Evolutionary conservation across 345 rosid species (phyloP), one percentile per base, ranked within the genome.

Genomic region (Corchorus capsularis): DNA sequence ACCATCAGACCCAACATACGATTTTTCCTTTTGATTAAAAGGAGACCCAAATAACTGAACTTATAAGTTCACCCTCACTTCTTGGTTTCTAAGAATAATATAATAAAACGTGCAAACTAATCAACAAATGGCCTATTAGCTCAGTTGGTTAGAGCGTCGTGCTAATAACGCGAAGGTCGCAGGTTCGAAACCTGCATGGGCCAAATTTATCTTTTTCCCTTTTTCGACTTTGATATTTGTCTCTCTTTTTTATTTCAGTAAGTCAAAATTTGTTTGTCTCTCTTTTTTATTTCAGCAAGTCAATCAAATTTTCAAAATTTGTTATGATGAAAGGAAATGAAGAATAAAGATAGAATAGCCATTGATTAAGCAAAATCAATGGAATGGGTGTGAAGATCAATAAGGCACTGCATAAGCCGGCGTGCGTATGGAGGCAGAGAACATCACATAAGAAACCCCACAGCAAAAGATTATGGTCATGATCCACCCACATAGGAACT

Each of bases 91-190:
- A 27, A 27, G 27, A 27, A 1, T 39, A 3, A 0, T 39, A 39
- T 39, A 39, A 6, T 1, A 39, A 3, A 39, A 39, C 5, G 6
- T 0, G 6, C 4, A 2, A 4, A 4, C 43, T 6, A 4, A 0
- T 3, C 2, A 39, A 3, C 43, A 39, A 39, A 1, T 39, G 87
- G 92, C 88, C 84, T 84, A 85, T 87, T 86, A 87, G 92, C 89
- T 91, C 89, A 89, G 95, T 1, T 89, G 94, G 98, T 93, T 89
- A 91, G 89, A 93, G 93, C 91, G 94, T 91, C 90, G 91, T 91
- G 95, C 92, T 90, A 93, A 90, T 92, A 87, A 93, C 96, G 96
- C 96, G 90, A 90, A 89, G 93, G 97, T 90, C 89, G 87, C 85
- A 84, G 86, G 92, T 88, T 88, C 89, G 89, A 91, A 45, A 78